Percentiles rank a stretch among this genome's conserved stretches.
Conservation (phyloP, 306 rosid species). For the Fragaria nilgerrensis region DNA sequence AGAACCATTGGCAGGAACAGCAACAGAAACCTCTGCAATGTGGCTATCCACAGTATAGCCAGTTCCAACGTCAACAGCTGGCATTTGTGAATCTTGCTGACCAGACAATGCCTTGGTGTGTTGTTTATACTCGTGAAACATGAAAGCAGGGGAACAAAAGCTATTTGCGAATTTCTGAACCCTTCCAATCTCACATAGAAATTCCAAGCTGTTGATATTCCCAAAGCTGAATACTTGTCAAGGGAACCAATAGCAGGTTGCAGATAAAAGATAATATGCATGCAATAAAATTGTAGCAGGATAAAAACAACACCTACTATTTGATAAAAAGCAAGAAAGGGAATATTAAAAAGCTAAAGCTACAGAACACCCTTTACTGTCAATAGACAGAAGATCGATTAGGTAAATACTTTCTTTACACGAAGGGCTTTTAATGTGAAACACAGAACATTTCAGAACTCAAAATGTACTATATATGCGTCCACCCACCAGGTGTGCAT, state of each 20-base stretch:
- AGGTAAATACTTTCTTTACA: neutral
- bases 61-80: conserved; percentile 39
- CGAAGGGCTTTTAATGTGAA: neutral
- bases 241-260: conserved; percentile 27
- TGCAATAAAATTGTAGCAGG: conserved; percentile 16
- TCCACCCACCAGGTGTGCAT: neutral
- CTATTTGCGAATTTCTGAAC: conserved; percentile 94
- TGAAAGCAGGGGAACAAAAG: conserved; percentile 89
- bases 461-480: neutral
- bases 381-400: neutral
- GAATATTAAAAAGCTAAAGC: neutral
- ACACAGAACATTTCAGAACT: neutral
- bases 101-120: conserved; percentile 40
- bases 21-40: conserved; percentile 35
- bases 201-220: conserved; percentile 73
- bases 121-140: conserved; percentile 69
- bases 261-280: conserved; percentile 7
- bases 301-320: conserved; percentile 18
- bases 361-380: neutral
- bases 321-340: conserved; percentile 1
- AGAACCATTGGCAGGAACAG: conserved; percentile 40
- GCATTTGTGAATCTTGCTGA: conserved; percentile 35
- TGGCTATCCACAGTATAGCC: conserved; percentile 32
- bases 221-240: conserved; percentile 73
- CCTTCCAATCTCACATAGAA: conserved; percentile 91